Evolutionary conservation across 108 stramenopile genomes (phyloP), one percentile per base, ranked within the genome.

Genomic region (Stephanodiscus triporus): DNA sequence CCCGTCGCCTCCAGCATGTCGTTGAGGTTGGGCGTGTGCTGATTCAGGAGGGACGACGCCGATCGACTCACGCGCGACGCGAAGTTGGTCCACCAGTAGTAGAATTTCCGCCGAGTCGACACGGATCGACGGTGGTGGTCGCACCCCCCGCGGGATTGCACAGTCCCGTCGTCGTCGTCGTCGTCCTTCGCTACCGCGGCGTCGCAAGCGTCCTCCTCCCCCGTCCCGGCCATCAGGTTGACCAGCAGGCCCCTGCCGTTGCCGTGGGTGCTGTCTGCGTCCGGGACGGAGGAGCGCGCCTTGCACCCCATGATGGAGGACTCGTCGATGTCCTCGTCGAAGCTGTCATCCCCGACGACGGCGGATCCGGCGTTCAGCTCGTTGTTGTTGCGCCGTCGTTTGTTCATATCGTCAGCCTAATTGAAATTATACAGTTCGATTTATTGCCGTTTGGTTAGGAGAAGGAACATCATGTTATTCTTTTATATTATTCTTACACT

Each of bases 11-110:
- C 71, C 9, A 72, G 54, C 32, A 80, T 60, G 36, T 80, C 79
- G 47, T 67, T 80, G 68, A 80, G 70, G 51, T 80, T 80, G 17
- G 72, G 79, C 23, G 72, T 69, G 50, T 80, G 79, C 30, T 80
- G 79, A 66, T 59, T 80, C 53, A 80, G 49, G 9, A 80, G 49
- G 16, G 79, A 80, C 20, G 79, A 73, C 16, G 79, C 79, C 29
- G 79, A 68, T 40, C 72, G 66, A 43, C 79, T 80, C 0, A 73
- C 72, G 20, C 79, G 51, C 4, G 79, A 73, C 11, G 70, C 8
- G 9, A 73, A 34, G 38, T 68, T n/a, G 20, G 71, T 61, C 78
- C 78, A 80, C 72, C 72, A 73, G 9, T 60, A 58, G 51, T 40
- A 53, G 8, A 61, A 32, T 32, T 8, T 16, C 43, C 43, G 16